Percentiles rank a stretch among this genome's conserved stretches.
These are phyloP conservation scores for Colletotrichum euphorbiae DNA, from an alignment of 2,329 filamentous ascomycete species.

Conservation along the genomic window DNA sequence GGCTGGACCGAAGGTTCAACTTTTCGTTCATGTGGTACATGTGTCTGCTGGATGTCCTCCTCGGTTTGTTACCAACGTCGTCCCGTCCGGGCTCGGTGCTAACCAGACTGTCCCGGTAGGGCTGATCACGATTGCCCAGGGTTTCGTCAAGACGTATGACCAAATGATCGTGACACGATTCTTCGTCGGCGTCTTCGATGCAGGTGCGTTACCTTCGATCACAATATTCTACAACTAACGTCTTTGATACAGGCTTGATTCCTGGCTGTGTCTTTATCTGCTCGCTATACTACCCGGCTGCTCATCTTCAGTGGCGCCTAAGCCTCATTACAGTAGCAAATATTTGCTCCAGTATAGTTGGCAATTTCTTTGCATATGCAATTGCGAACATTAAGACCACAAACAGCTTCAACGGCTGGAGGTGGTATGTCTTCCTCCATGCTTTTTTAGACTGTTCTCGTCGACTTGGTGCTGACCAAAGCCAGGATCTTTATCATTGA, in stretches of 20 bases:
- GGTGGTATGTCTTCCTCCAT: constrained; percentile 31
- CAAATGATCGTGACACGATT: constrained; percentile 42
- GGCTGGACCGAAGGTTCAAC: constrained; percentile 33
- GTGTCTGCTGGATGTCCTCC: constrained; percentile 39
- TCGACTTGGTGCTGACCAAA: neutral
- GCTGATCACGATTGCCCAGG: constrained; percentile 44
- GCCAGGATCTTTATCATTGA: constrained; percentile 53
- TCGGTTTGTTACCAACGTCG: constrained; percentile 24
- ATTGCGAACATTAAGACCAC: constrained; percentile 43
- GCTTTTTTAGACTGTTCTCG: rapidly evolving
- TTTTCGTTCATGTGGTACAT: constrained; percentile 42
- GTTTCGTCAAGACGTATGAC: constrained; percentile 42
- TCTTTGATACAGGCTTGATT: constrained; percentile 44
- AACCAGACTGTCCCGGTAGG: constrained; percentile 25
- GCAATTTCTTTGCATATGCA: constrained; percentile 43
- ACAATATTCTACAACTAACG: neutral
- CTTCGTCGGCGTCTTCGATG: constrained; percentile 43
- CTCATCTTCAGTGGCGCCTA: constrained; percentile 43
- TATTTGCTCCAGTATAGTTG: constrained; percentile 42
- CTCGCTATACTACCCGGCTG: constrained; percentile 43
- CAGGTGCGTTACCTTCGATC: no score
- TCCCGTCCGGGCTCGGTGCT: no score
- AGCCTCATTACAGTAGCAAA: constrained; percentile 44
- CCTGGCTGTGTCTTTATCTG: constrained; percentile 44
- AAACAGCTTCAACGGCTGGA: constrained; percentile 42